Evolutionary conservation across 179 eudicot species (phyloP), one percentile per base, ranked within the genome.

Genomic region (Patellifolia procumbens): DNA sequence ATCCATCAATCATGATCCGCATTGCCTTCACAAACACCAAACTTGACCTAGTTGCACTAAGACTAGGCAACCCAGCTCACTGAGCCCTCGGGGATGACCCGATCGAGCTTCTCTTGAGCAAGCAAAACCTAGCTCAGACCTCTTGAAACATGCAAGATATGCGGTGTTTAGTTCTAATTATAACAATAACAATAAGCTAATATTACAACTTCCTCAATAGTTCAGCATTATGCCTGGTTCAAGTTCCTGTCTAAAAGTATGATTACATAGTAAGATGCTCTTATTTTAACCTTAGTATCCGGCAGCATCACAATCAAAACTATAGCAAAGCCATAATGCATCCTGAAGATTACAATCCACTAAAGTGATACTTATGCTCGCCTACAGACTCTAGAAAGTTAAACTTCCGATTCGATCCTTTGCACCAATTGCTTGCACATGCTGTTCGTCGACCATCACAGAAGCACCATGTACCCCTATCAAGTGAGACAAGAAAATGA

Each of bases 301-400:
- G 9, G 16, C 0, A 58, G 39, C 78, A 68, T 73, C 60, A 46
- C 53, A 26, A 8, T 15, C 45, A 66, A 58, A 79, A 22, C 28
- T 42, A 10, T 78, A 72, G 48, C n/a, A n/a, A n/a, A 34, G 37
- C 49, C 42, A 71, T 56, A 79, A 56, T 5, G 61, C 56, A 78
- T 49, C 49, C 53, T 66, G 39, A 45, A 72, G 22, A 51, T n/a
- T n/a, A n/a, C n/a, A n/a, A n/a, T n/a, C n/a, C n/a, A n/a, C n/a
- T n/a, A n/a, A n/a, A n/a, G n/a, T n/a, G n/a, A n/a, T n/a, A n/a
- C n/a, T n/a, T n/a, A n/a, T n/a, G n/a, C n/a, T n/a, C n/a, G n/a
- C n/a, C 67, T 34, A 11, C 48, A 51, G 9, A 11, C 28, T 64
- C 49, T 3, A 51, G 37, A 53, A 31, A 32, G 22, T 19, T 52